Conservation (phyloP, 2,329 filamentous ascomycete genomes). For the Talaromyces sp. region DNA sequence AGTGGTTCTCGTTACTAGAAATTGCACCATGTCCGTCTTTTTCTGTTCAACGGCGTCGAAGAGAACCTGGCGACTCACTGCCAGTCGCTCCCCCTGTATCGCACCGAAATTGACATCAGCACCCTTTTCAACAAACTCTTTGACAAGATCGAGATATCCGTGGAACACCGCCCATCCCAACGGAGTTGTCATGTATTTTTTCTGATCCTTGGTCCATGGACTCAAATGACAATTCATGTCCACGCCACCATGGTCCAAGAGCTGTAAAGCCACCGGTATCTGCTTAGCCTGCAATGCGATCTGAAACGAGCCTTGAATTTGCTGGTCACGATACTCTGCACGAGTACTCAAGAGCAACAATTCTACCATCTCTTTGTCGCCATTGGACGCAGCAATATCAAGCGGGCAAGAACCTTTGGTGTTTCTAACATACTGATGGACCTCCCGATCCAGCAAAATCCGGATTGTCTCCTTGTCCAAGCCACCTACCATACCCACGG, state of each 20-base stretch:
- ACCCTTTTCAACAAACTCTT: not conserved
- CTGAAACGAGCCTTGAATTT: not conserved
- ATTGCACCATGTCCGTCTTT: not conserved
- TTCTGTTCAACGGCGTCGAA: not conserved
- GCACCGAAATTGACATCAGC: not conserved
- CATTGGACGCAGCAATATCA: slow-evolving; percentile 8
- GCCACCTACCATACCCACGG: not conserved
- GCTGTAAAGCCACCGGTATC: not conserved
- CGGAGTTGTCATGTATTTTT: not conserved
- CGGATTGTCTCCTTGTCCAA: not conserved
- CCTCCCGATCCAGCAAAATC: not conserved
- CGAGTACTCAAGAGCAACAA: not conserved
- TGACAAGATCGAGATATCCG: not conserved
- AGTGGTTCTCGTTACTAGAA: not conserved
- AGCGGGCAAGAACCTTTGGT: not conserved
- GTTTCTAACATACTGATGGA: not conserved
- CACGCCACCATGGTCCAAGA: not conserved
- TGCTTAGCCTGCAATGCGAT: not conserved
- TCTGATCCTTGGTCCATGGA: not conserved
- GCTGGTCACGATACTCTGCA: not conserved
- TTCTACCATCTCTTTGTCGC: not conserved
- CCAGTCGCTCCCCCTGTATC: not conserved
- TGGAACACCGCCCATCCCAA: not conserved
- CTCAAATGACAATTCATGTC: not conserved
- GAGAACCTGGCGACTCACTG: not conserved